Percentiles rank a stretch among this genome's conserved stretches.
phyloP scores from a whole-genome alignment of 2,329 filamentous ascomycete species.

The Diaporthe citri region DNA sequence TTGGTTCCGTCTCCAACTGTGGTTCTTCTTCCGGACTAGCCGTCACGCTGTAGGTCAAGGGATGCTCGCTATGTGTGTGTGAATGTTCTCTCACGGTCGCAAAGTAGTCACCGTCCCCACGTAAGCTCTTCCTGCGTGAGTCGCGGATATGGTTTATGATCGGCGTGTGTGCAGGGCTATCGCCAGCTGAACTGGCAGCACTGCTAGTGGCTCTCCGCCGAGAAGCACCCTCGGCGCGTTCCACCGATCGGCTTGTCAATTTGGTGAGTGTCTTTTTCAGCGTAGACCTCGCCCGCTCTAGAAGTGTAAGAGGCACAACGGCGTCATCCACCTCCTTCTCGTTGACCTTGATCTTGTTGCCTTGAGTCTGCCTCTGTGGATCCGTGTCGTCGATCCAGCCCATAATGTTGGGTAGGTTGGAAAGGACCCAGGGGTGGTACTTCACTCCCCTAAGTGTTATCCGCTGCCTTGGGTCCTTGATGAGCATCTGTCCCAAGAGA shows the following conservation, averaged over 20 bases:
- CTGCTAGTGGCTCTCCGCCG: slow-evolving; percentile 72
- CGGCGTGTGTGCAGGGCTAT: slow-evolving; percentile 60
- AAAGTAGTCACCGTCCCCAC: slow-evolving; percentile 67
- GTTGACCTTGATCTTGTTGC: slow-evolving; percentile 91
- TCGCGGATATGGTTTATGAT: slow-evolving; percentile 67
- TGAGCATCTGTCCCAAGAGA: slow-evolving; percentile 82
- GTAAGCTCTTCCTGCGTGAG: slow-evolving; percentile 65
- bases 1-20: slow-evolving; percentile 48
- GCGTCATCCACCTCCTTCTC: slow-evolving; percentile 90
- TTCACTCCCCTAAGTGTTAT: slow-evolving; percentile 95
- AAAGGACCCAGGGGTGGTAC: slow-evolving; percentile 90
- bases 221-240: slow-evolving; percentile 67
- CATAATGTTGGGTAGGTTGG: slow-evolving; percentile 79
- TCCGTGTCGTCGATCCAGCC: slow-evolving; percentile 96
- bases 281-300: slow-evolving; percentile 86
- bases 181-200: slow-evolving; percentile 73
- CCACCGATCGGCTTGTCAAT: slow-evolving; percentile 68
- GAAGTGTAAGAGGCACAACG: slow-evolving; percentile 88
- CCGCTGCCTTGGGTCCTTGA: slow-evolving; percentile 88
- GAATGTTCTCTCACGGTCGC: slow-evolving; percentile 51
- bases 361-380: slow-evolving; percentile 80
- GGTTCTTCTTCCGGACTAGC: slow-evolving; percentile 72
- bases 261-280: slow-evolving; percentile 77
- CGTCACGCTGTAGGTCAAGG: slow-evolving; percentile 79
- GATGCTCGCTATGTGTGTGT: slow-evolving; percentile 72